These are phyloP conservation scores for Wakefieldia striispora DNA, from an alignment of 768 basidiomycete species.

Conservation along the genomic window DNA sequence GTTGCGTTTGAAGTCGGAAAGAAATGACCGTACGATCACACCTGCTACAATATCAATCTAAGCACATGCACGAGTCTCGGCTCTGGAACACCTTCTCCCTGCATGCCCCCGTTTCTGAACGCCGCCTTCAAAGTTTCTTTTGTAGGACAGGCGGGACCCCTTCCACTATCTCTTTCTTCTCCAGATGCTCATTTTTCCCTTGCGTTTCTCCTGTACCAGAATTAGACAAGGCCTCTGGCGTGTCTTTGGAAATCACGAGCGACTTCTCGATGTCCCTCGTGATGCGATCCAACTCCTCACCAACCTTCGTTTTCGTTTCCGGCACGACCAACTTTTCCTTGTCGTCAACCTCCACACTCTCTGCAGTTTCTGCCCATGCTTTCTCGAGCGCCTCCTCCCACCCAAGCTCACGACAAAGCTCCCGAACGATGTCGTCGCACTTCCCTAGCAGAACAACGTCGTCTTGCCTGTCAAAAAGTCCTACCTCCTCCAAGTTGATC, in stretches of 20 bases:
- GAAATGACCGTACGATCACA: no score
- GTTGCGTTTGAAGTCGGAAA: no score
- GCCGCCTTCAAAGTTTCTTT: constrained; percentile 5
- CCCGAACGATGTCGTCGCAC: constrained; percentile 65
- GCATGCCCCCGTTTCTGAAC: neutral
- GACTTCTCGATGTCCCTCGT: constrained; percentile 22
- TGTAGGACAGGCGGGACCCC: constrained; percentile 1
- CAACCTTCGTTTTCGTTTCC: constrained; percentile 6
- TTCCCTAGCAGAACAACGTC: constrained; percentile 67
- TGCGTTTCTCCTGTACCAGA: neutral
- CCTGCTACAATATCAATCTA: no score
- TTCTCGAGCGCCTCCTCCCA: constrained; percentile 65
- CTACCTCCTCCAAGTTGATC: constrained; percentile 84
- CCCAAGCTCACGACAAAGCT: constrained; percentile 65
- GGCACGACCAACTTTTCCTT: constrained; percentile 1
- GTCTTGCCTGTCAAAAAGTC: constrained; percentile 55
- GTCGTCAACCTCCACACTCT: constrained; percentile 22
- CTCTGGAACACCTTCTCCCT: no score
- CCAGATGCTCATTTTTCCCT: neutral
- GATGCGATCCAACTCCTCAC: constrained; percentile 27
- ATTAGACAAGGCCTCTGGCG: neutral
- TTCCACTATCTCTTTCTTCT: neutral
- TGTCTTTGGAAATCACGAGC: constrained; percentile 16
- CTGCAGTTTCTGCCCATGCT: constrained; percentile 53
- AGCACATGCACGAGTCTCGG: no score